Conservation (phyloP, 2,329 filamentous ascomycete species). For the Beauveria australis region DNA sequence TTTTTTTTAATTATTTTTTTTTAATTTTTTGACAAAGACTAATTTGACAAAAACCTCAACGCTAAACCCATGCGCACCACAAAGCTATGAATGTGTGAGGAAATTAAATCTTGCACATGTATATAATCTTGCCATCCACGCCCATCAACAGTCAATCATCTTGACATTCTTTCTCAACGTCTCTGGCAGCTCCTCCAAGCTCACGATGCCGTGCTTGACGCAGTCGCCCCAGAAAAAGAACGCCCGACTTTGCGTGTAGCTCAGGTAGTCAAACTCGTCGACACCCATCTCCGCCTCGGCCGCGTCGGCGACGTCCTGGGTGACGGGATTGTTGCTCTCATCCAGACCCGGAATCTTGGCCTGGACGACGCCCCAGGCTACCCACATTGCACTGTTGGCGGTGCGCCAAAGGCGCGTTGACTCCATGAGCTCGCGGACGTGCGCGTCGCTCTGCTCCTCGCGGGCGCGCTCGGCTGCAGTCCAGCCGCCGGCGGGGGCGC, state of each 20-base stretch:
- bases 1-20: too few relatives aligned
- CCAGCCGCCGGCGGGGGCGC: constrained; percentile 46
- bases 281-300: constrained; percentile 45
- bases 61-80: neutral
- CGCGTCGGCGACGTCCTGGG: constrained; percentile 24
- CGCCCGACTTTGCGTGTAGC: constrained; percentile 82
- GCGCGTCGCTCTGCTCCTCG: constrained; percentile 57
- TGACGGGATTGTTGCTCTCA: constrained; percentile 26
- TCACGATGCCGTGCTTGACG: constrained; percentile 65
- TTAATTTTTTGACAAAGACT: too few relatives aligned
- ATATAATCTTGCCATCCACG: neutral
- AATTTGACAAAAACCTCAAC: too few relatives aligned
- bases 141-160: constrained; percentile 52
- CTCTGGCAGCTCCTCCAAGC: constrained; percentile 65
- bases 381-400: constrained; percentile 84
- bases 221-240: constrained; percentile 95
- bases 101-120: neutral
- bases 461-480: constrained; percentile 45
- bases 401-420: constrained; percentile 81
- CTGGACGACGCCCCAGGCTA: constrained; percentile 94
- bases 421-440: constrained; percentile 62
- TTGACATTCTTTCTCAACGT: constrained; percentile 59
- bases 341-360: constrained; percentile 74
- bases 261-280: constrained; percentile 87
- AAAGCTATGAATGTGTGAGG: neutral